Base-by-base conservation (phyloP, 2,329 filamentous ascomycete genomes). In the Colletotrichum tabaci region DNA sequence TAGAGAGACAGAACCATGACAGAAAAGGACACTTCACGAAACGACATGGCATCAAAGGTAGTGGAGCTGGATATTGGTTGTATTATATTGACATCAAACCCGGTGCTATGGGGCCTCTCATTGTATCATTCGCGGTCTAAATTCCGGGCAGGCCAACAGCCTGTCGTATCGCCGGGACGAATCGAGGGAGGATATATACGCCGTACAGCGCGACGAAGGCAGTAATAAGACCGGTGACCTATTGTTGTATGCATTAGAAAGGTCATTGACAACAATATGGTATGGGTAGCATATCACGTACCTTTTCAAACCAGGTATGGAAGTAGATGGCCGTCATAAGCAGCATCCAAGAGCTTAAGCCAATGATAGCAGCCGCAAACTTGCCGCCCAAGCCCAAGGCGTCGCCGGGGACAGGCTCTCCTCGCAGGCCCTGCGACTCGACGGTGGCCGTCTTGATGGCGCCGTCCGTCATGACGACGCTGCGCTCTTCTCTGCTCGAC, bases 301-400 rank as follows among this genome's bases (percentile, higher is more conserved):
- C 92, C 92, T 98, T 99, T 85, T 99, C 96, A 77, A 97, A 92
- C 95, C 96, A 98, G 0, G 96, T 99, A 82, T 99, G 96, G 79
- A 99, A 99, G 87, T 96, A 99, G 49, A 97, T 95, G 3, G 95
- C 95, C 50, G 96, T 99, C 96, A 99, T 99, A 73, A 98, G 87
- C 80, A 99, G 82, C 96, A 99, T 99, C 94, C 96, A 98, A 85
- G 92, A 89, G 78, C 92, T 94, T 78, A 98, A 77, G 0, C 82
- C 91, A 21, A 93, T 88, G 35, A 98, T 90, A 0, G 79, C 87
- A 30, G 87, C 82, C 74, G 91, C 88, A 74, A 92, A 84, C 86
- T 89, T 84, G 76, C 83, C 83, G 10, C 87, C 83, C 61, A 88
- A 75, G 3, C 86, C 84, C 67, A 89, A 80, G 12, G 56, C 58